A percentile compares a stretch with the other conserved stretches of the same genome.
phyloP scores from a whole-genome alignment of 2,329 filamentous ascomycete species.

The Fusarium virguliforme region DNA sequence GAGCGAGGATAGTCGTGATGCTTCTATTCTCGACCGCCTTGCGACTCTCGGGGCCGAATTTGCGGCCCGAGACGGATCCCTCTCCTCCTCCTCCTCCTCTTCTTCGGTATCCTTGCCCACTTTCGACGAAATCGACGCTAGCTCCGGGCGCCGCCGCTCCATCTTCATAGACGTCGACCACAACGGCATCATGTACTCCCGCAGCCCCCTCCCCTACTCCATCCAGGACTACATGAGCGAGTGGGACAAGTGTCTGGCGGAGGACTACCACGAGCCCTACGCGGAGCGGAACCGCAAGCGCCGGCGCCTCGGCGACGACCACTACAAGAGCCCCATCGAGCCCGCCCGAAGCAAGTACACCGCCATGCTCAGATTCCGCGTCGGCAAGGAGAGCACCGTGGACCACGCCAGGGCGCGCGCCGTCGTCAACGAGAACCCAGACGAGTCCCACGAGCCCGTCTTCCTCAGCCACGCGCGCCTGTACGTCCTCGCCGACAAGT shows the following conservation, averaged over 20 bases:
- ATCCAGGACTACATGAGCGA: slow-evolving; percentile 21
- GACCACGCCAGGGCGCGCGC: background rate
- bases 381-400: too few species aligned
- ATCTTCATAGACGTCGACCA: background rate
- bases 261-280: slow-evolving; percentile 4
- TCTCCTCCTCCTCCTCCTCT: too few species aligned
- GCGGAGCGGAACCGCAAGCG: slow-evolving; percentile 1
- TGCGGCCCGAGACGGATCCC: too few species aligned
- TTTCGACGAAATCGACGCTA: too few species aligned
- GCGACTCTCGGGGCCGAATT: too few species aligned
- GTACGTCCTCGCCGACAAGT: slow-evolving; percentile 51
- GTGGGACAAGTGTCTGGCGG: slow-evolving; percentile 16
- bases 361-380: slow-evolving; percentile 22
- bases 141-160: background rate
- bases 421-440: background rate
- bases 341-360: slow-evolving; percentile 32
- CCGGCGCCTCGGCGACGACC: slow-evolving; percentile 10
- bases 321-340: background rate
- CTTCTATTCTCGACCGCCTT: too few species aligned
- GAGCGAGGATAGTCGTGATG: too few species aligned
- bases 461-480: slow-evolving; percentile 47
- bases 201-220: slow-evolving; percentile 27
- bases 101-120: too few species aligned
- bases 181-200: background rate
- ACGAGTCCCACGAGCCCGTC: slow-evolving; percentile 32